These are phyloP conservation scores for Brassica incana DNA, from an alignment of 345 rosid species.

Conservation along the genomic window DNA sequence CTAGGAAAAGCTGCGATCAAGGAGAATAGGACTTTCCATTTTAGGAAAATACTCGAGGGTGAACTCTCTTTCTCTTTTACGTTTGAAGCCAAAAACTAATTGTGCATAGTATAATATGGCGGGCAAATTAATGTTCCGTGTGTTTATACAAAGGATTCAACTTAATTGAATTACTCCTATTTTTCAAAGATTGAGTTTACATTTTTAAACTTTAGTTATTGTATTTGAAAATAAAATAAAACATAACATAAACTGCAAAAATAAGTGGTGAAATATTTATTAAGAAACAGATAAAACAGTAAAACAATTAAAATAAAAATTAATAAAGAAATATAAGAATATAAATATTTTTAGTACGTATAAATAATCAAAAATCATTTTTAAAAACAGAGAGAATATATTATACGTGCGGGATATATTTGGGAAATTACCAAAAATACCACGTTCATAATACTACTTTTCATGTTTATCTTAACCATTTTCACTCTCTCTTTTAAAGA, in stretches of 20 bases:
- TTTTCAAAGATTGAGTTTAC: not conserved
- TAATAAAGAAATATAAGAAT: too few relatives aligned
- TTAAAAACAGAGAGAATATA: too few relatives aligned
- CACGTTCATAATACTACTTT: too few relatives aligned
- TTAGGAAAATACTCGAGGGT: constrained; percentile 23
- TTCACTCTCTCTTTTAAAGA: too few relatives aligned
- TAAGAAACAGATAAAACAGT: too few relatives aligned
- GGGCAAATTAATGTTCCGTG: not conserved
- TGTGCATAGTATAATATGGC: not conserved
- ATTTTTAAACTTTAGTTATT: not conserved
- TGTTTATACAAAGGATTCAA: not conserved
- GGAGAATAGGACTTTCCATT: constrained; percentile 24
- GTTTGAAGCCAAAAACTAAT: constrained; percentile 7
- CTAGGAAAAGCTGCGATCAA: constrained; percentile 26
- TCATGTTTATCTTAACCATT: too few relatives aligned
- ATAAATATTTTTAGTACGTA: not conserved
- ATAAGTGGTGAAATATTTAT: too few relatives aligned
- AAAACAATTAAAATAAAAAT: too few relatives aligned
- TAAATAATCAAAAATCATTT: not conserved
- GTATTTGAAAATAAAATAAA: too few relatives aligned
- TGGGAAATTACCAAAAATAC: too few relatives aligned
- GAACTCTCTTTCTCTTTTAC: not conserved
- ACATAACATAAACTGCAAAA: too few relatives aligned
- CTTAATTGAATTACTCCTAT: not conserved
- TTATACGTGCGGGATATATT: not conserved